Evolutionary conservation across 2,329 filamentous ascomycete genomes (phyloP).

Genomic region (Trematosphaeria pertusa): DNA sequence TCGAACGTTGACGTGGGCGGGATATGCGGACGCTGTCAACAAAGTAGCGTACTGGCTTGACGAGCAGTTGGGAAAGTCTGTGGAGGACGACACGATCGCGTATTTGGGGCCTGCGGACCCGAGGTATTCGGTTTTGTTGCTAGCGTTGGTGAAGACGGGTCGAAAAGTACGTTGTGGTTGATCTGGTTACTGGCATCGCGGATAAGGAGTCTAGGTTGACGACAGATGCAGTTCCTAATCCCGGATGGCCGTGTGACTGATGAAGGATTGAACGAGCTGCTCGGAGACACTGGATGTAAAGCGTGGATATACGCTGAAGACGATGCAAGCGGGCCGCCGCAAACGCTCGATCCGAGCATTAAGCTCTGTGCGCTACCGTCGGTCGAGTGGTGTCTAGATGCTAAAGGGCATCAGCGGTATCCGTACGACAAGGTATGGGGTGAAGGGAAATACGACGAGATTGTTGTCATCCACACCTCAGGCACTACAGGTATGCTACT

Average conservation of each 20-base stretch:
- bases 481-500: slow-evolving; percentile 21
- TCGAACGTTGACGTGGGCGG: slow-evolving; percentile 18
- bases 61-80: slow-evolving; percentile 16
- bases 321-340: slow-evolving; percentile 4
- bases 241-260: slow-evolving; percentile 20
- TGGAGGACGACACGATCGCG: slow-evolving; percentile 15
- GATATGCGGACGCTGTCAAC: slow-evolving; percentile 19
- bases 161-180: too few species aligned
- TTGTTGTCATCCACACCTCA: slow-evolving; percentile 27
- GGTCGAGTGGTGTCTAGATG: slow-evolving; percentile 18
- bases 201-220: slow-evolving; percentile 1
- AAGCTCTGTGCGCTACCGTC: slow-evolving; percentile 9
- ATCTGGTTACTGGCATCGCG: too few species aligned
- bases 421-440: slow-evolving; percentile 23
- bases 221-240: slow-evolving; percentile 11
- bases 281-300: slow-evolving; percentile 14
- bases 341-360: background rate
- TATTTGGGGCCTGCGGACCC: slow-evolving; percentile 23
- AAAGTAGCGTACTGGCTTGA: slow-evolving; percentile 27
- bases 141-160: slow-evolving; percentile 19
- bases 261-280: slow-evolving; percentile 12
- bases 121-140: slow-evolving; percentile 19
- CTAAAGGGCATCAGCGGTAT: slow-evolving; percentile 4
- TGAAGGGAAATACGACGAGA: slow-evolving; percentile 18
- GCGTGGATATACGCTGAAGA: slow-evolving; percentile 21